Evolutionary conservation across 2,329 filamentous ascomycete genomes (phyloP), one percentile per base, ranked within the genome.

Genomic region (Sclerotiophoma versabilis): DNA sequence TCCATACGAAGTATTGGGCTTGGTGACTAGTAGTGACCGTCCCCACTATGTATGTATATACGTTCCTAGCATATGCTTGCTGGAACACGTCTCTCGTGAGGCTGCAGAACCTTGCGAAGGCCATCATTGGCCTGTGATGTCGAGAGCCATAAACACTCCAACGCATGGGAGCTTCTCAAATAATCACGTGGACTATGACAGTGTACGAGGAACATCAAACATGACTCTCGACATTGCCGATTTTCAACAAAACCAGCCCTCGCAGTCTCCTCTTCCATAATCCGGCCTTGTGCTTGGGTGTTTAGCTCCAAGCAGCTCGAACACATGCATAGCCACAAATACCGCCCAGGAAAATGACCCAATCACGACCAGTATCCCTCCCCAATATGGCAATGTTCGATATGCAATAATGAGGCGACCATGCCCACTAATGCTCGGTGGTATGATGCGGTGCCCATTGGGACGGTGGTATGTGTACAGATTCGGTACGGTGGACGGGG

Each of bases 361-460:
- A 8, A 65, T 19, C 8, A 66, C 63, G 7, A 64, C 30, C 2
- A 63, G 14, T 1, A 47, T 14, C 0, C 64, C 64, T 4, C 56
- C 38, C 46, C 59, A 57, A n/a, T 68, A 63, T n/a, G 64, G 60
- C 5, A 68, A 54, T 3, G 56, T 59, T 9, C 63, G 58, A 27
- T 58, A 59, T 11, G 62, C 63, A 9, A 63, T 26, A 6, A 68
- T 57, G 23, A 64, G 41, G 2, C 62, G 63, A 1, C 64, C 63
- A 42, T 68, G 63, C 2, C 64, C 63, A 10, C 43, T 62, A 39
- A 68, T 66, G 25, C 53, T 62, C 11, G 64, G 63, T 8, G 64
- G 64, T 11, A 62, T 59, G 51, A 68, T 68, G 55, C 62, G 59
- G 46, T 60, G 58, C 10, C 59, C 61, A n/a, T 62, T 37, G 6